These are phyloP conservation scores for Sugiyamaella boreocaroliniensis DNA, from an alignment of 805 yeast species.

Conservation along the genomic window DNA sequence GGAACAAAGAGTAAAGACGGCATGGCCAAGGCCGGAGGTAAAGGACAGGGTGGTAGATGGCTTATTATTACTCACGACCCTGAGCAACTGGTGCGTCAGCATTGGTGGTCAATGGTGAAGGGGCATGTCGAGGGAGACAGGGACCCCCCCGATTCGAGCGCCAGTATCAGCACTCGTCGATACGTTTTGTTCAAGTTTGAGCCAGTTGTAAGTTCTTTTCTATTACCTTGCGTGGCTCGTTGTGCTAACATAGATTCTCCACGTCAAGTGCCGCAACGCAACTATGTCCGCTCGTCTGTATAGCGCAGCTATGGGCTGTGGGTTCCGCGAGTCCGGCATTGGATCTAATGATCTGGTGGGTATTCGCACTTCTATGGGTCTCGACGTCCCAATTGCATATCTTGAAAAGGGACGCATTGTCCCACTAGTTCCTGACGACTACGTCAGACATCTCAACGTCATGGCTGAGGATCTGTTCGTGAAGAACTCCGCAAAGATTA, in stretches of 20 bases:
- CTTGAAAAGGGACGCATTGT: constrained; percentile 33
- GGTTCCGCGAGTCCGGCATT: constrained; percentile 82
- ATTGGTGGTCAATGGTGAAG: constrained; percentile 21
- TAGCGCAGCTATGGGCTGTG: constrained; percentile 71
- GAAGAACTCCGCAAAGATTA: constrained; percentile 57
- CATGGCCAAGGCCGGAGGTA: constrained; percentile 56
- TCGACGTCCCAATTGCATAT: constrained; percentile 74
- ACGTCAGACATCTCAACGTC: constrained; percentile 45
- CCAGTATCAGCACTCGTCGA: constrained; percentile 26
- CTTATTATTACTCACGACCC: constrained; percentile 68
- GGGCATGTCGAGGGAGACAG: constrained; percentile 16
- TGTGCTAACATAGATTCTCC: constrained; percentile 44
- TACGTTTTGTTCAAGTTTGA: constrained; percentile 72
- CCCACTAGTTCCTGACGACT: constrained; percentile 45
- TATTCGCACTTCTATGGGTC: constrained; percentile 60
- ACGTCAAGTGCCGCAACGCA: constrained; percentile 66
- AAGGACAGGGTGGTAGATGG: constrained; percentile 84
- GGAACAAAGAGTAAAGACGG: constrained; percentile 44
- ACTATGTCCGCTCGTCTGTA: constrained; percentile 55
- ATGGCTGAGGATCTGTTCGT: constrained; percentile 56
- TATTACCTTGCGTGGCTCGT: background rate
- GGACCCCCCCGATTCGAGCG: constrained; percentile 1
- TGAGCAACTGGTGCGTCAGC: constrained; percentile 33
- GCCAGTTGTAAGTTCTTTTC: constrained; percentile 40
- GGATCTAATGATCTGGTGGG: constrained; percentile 76